Evolutionary conservation across 1,139 yeast genomes (phyloP).

Genomic region (Yamadazyma oceani): DNA sequence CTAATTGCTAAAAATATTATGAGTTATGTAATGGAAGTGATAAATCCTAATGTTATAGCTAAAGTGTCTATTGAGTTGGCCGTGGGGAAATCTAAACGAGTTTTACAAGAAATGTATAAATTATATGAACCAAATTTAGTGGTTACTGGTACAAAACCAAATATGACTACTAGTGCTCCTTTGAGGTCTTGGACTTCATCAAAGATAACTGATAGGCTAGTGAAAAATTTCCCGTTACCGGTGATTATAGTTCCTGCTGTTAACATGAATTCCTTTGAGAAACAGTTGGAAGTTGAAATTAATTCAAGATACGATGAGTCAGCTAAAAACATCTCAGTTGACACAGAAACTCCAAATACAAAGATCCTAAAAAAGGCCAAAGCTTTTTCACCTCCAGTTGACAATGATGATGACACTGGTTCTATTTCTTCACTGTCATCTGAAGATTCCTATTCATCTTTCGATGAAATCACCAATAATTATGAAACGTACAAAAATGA

Average conservation of each 20-base stretch:
- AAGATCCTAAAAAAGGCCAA: neutral
- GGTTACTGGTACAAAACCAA: conserved; percentile 61
- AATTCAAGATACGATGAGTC: conserved; percentile 16
- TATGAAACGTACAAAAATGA: conserved; percentile 31
- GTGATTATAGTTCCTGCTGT: conserved; percentile 66
- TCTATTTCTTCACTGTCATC: conserved; percentile 20
- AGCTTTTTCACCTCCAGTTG: neutral
- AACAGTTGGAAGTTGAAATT: conserved; percentile 24
- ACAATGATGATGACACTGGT: conserved; percentile 8
- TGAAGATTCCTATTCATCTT: conserved; percentile 37
- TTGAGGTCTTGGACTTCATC: conserved; percentile 62
- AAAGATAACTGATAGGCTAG: conserved; percentile 61
- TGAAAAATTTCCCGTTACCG: conserved; percentile 66
- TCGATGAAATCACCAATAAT: conserved; percentile 37
- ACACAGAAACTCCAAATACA: neutral
- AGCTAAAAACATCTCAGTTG: neutral
- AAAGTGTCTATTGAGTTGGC: conserved; percentile 64
- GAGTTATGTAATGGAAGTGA: conserved; percentile 46
- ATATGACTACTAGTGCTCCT: conserved; percentile 46
- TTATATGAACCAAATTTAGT: conserved; percentile 65
- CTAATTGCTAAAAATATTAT: conserved; percentile 42
- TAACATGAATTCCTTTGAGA: conserved; percentile 59
- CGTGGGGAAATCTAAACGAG: conserved; percentile 57
- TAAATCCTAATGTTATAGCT: conserved; percentile 50
- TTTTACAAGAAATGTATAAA: conserved; percentile 59